A percentile compares a stretch with the other conserved stretches of the same genome.
phyloP scores from a whole-genome alignment of 768 basidiomycete genomes.

The Lactarius deliciosus region DNA sequence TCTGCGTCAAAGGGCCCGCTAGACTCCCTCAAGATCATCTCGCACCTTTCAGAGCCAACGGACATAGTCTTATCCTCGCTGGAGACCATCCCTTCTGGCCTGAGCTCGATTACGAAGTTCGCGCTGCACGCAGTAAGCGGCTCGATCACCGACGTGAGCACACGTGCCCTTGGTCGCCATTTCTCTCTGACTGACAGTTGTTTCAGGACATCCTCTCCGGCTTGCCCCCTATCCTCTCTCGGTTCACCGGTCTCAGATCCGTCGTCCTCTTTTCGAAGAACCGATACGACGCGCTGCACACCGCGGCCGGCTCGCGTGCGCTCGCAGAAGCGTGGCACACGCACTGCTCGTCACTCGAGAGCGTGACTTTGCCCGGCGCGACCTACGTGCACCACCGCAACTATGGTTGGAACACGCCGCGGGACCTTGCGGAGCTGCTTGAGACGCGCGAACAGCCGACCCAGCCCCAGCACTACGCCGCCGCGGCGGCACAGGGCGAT shows the following conservation, averaged over 20 bases:
- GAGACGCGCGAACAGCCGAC: conserved; percentile 22
- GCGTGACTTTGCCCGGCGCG: conserved; percentile 31
- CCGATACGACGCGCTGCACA: conserved; percentile 29
- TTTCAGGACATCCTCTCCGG: conserved; percentile 32
- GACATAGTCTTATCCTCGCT: conserved; percentile 31
- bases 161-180: not conserved
- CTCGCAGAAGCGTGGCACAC: conserved; percentile 31
- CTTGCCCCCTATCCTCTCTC: conserved; percentile 31
- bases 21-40: conserved; percentile 33
- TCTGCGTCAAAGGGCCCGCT: conserved; percentile 31
- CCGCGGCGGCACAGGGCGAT: conserved; percentile 7
- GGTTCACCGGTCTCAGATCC: conserved; percentile 30
- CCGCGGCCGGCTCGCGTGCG: conserved; percentile 14
- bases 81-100: conserved; percentile 28
- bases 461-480: conserved; percentile 12
- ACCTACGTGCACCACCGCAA: conserved; percentile 29
- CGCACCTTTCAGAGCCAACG: conserved; percentile 25
- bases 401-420: conserved; percentile 32
- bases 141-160: conserved; percentile 31
- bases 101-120: conserved; percentile 30
- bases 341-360: conserved; percentile 32
- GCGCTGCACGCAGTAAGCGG: conserved; percentile 33
- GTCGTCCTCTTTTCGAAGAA: conserved; percentile 34
- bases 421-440: conserved; percentile 30
- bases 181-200: conserved; percentile 4